These are phyloP conservation scores for Phytomonas sp. DNA, from an alignment of 208 protist genomes.

Conservation along the genomic window DNA sequence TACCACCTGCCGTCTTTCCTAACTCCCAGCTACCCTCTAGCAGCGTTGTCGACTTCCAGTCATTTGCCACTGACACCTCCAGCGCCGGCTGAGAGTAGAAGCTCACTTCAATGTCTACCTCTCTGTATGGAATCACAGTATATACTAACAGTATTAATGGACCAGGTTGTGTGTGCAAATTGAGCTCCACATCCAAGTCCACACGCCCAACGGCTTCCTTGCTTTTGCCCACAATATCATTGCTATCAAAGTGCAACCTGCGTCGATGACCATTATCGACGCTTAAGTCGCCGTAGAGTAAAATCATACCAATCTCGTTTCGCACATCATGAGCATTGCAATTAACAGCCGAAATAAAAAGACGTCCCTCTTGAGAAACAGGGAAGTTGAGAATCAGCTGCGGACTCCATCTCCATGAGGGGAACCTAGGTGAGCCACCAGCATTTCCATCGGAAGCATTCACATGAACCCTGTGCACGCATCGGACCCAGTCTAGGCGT, in stretches of 20 bases:
- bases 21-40: slow-evolving; percentile 73
- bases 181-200: slow-evolving; percentile 46
- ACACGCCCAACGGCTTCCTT: slow-evolving; percentile 26
- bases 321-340: slow-evolving; percentile 26
- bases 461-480: slow-evolving; percentile 25
- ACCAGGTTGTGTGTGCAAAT: slow-evolving; percentile 11
- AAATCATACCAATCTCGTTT: slow-evolving; percentile 57
- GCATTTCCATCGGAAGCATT: slow-evolving; percentile 40
- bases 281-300: slow-evolving; percentile 30
- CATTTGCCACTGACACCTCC: slow-evolving; percentile 44
- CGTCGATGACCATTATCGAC: slow-evolving; percentile 43
- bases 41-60: slow-evolving; percentile 57
- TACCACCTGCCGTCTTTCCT: slow-evolving; percentile 72
- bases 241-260: slow-evolving; percentile 32
- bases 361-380: slow-evolving; percentile 49
- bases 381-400: slow-evolving; percentile 71
- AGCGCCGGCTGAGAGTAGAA: slow-evolving; percentile 49
- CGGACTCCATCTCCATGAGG: slow-evolving; percentile 84
- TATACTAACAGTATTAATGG: slow-evolving; percentile 71
- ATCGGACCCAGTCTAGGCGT: slow-evolving; percentile 62
- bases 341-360: slow-evolving; percentile 54
- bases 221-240: slow-evolving; percentile 44
- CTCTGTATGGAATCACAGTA: slow-evolving; percentile 63
- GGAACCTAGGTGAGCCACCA: slow-evolving; percentile 57
- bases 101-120: slow-evolving; percentile 53